Conservation (phyloP, 352 stramenopile genomes). For the Globisporangium parvum region DNA sequence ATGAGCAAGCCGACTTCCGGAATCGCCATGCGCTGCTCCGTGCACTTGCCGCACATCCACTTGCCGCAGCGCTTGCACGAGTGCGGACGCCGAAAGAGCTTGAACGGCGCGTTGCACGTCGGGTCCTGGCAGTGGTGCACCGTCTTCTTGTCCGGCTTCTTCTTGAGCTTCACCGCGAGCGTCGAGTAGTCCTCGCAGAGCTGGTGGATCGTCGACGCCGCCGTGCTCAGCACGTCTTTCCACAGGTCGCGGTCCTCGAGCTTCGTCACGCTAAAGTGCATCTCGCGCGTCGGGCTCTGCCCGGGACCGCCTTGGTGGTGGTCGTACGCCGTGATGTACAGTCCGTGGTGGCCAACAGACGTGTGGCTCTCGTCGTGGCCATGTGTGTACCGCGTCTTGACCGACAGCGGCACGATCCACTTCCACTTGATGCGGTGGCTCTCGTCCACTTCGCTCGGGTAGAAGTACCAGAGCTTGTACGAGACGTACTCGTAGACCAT, state of each 20-base stretch:
- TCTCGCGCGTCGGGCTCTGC: constrained; percentile 49
- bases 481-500: constrained; percentile 85
- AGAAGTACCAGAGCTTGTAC: constrained; percentile 89
- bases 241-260: constrained; percentile 78
- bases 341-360: constrained; percentile 75
- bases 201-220: constrained; percentile 56
- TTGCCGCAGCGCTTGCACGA: constrained; percentile 82
- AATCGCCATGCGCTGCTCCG: constrained; percentile 72
- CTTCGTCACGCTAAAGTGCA: constrained; percentile 84
- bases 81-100: constrained; percentile 77
- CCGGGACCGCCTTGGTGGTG: constrained; percentile 55
- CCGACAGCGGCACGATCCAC: constrained; percentile 77
- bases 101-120: constrained; percentile 66
- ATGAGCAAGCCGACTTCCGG: constrained; percentile 72
- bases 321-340: constrained; percentile 79
- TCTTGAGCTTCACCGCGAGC: constrained; percentile 61
- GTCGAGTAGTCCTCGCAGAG: constrained; percentile 60
- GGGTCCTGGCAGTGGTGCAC: constrained; percentile 73
- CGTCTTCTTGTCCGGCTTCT: constrained; percentile 78
- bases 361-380: constrained; percentile 81
- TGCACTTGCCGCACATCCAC: constrained; percentile 83
- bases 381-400: constrained; percentile 73
- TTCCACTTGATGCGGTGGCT: constrained; percentile 81
- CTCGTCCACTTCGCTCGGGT: constrained; percentile 79
- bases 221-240: constrained; percentile 63